These are phyloP conservation scores for Paramecium primaurelia DNA, from an alignment of 73 alveolate species.

Conservation along the genomic window DNA sequence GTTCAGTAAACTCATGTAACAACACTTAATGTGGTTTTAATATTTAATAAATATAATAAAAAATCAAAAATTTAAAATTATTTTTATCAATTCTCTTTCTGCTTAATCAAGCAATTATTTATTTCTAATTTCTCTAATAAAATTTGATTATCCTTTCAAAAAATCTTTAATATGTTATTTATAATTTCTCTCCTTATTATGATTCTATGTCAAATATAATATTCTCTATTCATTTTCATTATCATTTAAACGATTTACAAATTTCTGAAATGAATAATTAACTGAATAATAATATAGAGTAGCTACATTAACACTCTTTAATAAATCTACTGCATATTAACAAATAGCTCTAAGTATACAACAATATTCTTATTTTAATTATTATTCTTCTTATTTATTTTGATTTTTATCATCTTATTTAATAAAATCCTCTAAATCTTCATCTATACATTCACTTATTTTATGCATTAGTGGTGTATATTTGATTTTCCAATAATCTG, in stretches of 20 bases:
- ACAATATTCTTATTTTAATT: not conserved
- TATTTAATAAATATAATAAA: not conserved
- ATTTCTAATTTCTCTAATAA: not conserved
- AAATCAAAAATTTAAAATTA: not conserved
- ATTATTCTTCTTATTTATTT: not conserved
- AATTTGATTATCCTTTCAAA: not conserved
- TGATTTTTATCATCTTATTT: not conserved
- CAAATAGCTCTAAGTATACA: not conserved
- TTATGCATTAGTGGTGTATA: not conserved
- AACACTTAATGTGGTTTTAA: not conserved
- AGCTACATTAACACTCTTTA: not conserved
- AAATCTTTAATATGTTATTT: constrained; percentile 8
- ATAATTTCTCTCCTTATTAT: not conserved
- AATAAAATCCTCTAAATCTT: not conserved
- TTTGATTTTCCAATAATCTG: not conserved
- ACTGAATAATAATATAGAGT: not conserved
- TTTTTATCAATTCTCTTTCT: not conserved
- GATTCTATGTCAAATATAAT: not conserved
- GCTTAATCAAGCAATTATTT: not conserved
- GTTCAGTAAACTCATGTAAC: not conserved
- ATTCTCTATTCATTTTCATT: not conserved
- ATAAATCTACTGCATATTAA: not conserved
- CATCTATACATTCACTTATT: constrained; percentile 42
- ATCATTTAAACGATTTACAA: not conserved
- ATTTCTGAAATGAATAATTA: not conserved